phyloP scores from a whole-genome alignment of 371 early-diverging fungal genomes.

The Globomyces sp. region DNA sequence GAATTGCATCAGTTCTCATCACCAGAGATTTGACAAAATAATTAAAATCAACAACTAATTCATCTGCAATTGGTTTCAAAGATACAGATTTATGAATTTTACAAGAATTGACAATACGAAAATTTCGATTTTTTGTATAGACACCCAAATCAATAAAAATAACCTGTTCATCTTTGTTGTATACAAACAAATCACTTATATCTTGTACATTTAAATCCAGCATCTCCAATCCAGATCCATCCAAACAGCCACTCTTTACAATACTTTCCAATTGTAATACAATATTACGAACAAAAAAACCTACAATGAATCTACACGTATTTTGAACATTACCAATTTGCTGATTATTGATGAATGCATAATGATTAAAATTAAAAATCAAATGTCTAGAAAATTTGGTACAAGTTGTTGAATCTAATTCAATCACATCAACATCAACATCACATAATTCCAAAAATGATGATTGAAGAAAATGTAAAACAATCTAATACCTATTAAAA shows the following conservation, averaged over 20 bases:
- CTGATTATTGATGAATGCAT: background rate
- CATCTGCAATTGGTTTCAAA: conserved; percentile 1
- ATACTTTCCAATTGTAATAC: too few species aligned
- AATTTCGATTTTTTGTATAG: conserved; percentile 34
- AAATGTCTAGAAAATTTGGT: conserved; percentile 3
- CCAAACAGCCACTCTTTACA: too few species aligned
- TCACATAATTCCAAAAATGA: too few species aligned
- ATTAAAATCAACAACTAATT: background rate
- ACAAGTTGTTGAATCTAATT: background rate
- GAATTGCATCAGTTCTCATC: background rate
- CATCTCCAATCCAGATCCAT: too few species aligned
- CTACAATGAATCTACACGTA: too few species aligned
- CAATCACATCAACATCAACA: background rate
- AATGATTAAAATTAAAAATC: background rate
- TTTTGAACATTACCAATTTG: background rate
- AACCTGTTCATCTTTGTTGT: background rate
- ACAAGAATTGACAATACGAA: conserved; percentile 23
- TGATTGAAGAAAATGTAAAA: too few species aligned
- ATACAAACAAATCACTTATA: background rate
- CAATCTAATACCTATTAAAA: too few species aligned
- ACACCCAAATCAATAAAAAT: conserved; percentile 25
- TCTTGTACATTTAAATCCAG: too few species aligned
- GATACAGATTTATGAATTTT: conserved; percentile 29
- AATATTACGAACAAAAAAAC: too few species aligned
- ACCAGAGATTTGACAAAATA: conserved; percentile 1